phyloP scores from a whole-genome alignment of 768 basidiomycete genomes.

The Pseudohyphozyma bogoriensis region DNA sequence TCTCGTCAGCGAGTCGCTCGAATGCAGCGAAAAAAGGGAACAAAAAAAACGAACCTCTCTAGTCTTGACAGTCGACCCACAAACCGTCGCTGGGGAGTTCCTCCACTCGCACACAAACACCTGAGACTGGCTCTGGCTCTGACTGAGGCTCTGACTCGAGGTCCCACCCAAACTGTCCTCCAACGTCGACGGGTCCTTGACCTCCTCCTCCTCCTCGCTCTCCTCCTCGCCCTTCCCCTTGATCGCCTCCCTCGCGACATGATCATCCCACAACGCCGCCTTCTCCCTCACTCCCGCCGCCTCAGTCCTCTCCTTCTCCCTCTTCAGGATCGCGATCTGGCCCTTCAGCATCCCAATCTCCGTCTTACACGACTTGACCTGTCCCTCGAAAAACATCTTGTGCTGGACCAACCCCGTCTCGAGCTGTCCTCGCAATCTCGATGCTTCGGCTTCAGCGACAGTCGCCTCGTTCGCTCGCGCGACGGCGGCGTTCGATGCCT shows the following conservation, averaged over 20 bases:
- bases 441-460: conserved; percentile 21
- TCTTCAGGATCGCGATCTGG: conserved; percentile 3
- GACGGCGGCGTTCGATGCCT: conserved; percentile 22
- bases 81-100: background rate
- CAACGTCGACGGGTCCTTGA: background rate
- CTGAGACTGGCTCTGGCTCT: background rate
- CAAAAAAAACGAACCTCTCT: background rate
- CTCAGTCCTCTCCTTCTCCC: background rate
- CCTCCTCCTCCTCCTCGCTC: background rate
- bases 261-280: conserved; percentile 25
- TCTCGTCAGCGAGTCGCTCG: too few species aligned
- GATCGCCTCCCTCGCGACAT: conserved; percentile 2
- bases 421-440: conserved; percentile 7
- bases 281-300: conserved; percentile 6
- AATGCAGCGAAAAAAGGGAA: background rate
- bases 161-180: background rate
- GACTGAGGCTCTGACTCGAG: background rate
- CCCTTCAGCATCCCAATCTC: conserved; percentile 1
- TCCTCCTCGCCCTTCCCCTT: background rate
- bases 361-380: background rate
- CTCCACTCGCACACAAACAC: background rate
- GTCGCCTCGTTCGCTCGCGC: conserved; percentile 21
- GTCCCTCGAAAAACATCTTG: conserved; percentile 6
- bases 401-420: conserved; percentile 21
- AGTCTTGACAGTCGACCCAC: background rate